These are phyloP conservation scores for Corchorus capsularis DNA, from an alignment of 345 rosid genomes.

Conservation along the genomic window DNA sequence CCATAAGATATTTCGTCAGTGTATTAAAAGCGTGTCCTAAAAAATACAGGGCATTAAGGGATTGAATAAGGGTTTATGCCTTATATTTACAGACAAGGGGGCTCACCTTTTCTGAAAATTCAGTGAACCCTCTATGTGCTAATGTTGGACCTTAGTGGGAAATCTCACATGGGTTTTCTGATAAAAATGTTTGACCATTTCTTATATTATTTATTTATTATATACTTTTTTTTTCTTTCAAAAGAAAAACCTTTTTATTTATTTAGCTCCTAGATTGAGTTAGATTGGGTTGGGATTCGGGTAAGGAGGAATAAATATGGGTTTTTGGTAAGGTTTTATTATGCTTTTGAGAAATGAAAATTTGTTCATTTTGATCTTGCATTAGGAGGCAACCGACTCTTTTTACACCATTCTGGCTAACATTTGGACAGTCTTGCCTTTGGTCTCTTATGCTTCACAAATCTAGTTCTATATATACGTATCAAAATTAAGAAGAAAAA, in stretches of 20 bases:
- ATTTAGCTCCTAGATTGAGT: neutral
- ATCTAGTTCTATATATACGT: neutral
- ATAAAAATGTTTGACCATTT: neutral
- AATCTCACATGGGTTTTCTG: conserved; percentile 19
- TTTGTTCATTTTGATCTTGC: conserved; percentile 1
- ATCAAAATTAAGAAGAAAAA: no score
- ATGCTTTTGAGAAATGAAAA: conserved; percentile 7
- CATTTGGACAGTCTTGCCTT: neutral
- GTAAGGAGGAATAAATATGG: conserved; percentile 9
- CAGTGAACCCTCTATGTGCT: neutral
- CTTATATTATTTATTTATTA: no score
- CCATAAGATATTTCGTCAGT: neutral
- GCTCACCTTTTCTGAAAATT: neutral
- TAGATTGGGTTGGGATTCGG: conserved; percentile 18
- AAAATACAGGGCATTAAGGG: conserved; percentile 5
- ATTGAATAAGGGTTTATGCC: neutral
- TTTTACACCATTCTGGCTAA: neutral
- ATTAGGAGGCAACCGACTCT: conserved; percentile 18
- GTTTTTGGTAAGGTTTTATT: conserved; percentile 7
- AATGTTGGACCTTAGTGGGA: conserved; percentile 1
- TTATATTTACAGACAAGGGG: neutral
- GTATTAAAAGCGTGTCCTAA: conserved; percentile 9
- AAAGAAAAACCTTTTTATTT: no score
- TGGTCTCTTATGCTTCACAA: neutral
- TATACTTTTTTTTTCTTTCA: neutral